A percentile compares a stretch with the other conserved stretches of the same genome.
These are phyloP conservation scores for Dunaliella sp. DNA, from an alignment of 139 green algal species.

Conservation along the genomic window DNA sequence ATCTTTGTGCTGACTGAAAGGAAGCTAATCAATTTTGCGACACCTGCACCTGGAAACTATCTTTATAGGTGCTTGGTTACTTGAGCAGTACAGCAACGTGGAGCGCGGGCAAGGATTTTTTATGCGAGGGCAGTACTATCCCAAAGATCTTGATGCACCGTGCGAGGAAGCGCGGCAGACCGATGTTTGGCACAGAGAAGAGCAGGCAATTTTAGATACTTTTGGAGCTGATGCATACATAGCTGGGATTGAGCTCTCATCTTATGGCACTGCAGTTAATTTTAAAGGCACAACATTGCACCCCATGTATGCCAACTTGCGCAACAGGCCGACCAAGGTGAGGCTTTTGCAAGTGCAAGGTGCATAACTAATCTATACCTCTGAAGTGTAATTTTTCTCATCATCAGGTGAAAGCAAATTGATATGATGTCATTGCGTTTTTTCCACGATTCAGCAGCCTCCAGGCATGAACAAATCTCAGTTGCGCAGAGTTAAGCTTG, in stretches of 20 bases:
- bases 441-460: background rate
- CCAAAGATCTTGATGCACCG: background rate
- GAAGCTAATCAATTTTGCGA: no score
- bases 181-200: background rate
- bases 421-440: background rate
- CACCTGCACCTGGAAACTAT: no score
- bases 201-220: background rate
- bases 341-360: no score
- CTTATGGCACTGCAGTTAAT: background rate
- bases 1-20: no score
- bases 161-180: background rate
- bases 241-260: background rate
- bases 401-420: background rate
- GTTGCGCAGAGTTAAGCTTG: background rate
- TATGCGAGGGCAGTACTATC: background rate
- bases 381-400: no score
- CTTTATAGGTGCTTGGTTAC: no score
- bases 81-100: background rate
- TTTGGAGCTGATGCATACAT: background rate
- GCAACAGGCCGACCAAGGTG: background rate
- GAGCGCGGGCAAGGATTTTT: background rate
- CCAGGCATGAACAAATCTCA: background rate
- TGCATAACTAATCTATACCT: background rate
- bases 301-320: background rate
- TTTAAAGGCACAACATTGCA: background rate